Evolutionary conservation across 352 stramenopile genomes (phyloP), one percentile per base, ranked within the genome.

Genomic region (Phytopythium sindhum): DNA sequence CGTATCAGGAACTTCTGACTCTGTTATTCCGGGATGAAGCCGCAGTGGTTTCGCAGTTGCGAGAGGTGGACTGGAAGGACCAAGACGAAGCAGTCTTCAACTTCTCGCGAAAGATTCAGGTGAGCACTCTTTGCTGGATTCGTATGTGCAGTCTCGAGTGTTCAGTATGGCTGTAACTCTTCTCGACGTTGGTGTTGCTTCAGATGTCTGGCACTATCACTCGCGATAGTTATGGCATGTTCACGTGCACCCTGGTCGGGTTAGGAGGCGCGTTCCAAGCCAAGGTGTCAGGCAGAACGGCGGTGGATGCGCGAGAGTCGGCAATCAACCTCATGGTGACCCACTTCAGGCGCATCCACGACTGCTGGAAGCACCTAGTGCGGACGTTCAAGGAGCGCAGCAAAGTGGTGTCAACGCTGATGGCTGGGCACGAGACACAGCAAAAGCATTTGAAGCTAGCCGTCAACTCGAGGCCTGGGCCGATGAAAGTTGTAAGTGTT

Each of bases 381-480:
- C 48, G 59, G 0, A 86, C 70, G 2, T 94, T 90, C 45, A 76
- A 68, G 24, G 57, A 83, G 4, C 67, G 83, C 44, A 57, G 78
- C 65, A 56, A 65, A 56, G 61, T 78, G 63, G 72, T 82, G 31
- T 86, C 70, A 35, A 80, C 72, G 19, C 55, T 94, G 44, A 91
- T 88, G 73, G 85, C 85, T 12, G 81, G 65, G 10, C 89, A 92
- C 31, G 85, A 92, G 61, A 86, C 80, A 10, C 72, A 81, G 50
- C 68, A 71, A 29, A 83, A 78, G 61, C 50, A 77, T n/a, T 19
- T 37, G 64, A 41, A 73, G 29, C 37, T 59, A 48, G 23, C 69
- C 42, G 67, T 72, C 15, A 47, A 59, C 21, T 1, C 24, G 3
- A 31, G 33, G 45, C 21, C 51, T 63, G 37, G n/a, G 12, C 2